These are phyloP conservation scores for Tripterygium wilfordii DNA, from an alignment of 177 flowering plant genomes.

Conservation along the genomic window DNA sequence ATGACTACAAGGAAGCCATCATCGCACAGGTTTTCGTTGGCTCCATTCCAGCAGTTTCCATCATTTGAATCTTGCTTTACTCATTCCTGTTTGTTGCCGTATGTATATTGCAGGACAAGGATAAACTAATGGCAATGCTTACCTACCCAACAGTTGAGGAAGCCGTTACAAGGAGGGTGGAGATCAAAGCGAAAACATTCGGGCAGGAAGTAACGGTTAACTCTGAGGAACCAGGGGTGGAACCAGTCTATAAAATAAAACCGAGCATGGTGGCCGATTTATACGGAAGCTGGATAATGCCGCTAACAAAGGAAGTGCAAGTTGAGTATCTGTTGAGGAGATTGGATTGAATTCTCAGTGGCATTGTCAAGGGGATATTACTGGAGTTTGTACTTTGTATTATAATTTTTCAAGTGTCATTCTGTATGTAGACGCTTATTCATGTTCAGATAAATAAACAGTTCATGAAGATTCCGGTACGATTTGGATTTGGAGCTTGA, in stretches of 20 bases:
- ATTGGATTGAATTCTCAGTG: conserved; percentile 65
- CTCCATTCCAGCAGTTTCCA: too few relatives aligned
- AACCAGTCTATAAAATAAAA: conserved; percentile 64
- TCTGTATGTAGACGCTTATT: too few relatives aligned
- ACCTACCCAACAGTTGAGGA: conserved; percentile 55
- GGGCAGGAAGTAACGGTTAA: conserved; percentile 53
- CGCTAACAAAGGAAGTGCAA: conserved; percentile 86
- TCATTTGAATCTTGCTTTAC: conserved; percentile 1
- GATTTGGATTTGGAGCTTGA: too few relatives aligned
- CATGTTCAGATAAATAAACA: too few relatives aligned
- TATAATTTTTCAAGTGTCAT: too few relatives aligned
- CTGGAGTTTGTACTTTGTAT: too few relatives aligned
- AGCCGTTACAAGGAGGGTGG: conserved; percentile 62
- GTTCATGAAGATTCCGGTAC: too few relatives aligned
- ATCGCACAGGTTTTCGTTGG: conserved; percentile 72
- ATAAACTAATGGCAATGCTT: conserved; percentile 27
- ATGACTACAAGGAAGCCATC: conserved; percentile 59
- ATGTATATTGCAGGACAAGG: conserved; percentile 52
- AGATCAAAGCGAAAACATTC: conserved; percentile 62
- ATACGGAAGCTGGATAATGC: conserved; percentile 96
- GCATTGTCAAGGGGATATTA: too few relatives aligned
- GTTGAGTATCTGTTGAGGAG: conserved; percentile 75
- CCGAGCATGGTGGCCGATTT: conserved; percentile 77
- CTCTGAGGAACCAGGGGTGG: conserved; percentile 18
- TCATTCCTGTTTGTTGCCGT: neutral